Evolutionary conservation across 345 rosid species (phyloP), one percentile per base, ranked within the genome.

Genomic region (Populus davidiana): DNA sequence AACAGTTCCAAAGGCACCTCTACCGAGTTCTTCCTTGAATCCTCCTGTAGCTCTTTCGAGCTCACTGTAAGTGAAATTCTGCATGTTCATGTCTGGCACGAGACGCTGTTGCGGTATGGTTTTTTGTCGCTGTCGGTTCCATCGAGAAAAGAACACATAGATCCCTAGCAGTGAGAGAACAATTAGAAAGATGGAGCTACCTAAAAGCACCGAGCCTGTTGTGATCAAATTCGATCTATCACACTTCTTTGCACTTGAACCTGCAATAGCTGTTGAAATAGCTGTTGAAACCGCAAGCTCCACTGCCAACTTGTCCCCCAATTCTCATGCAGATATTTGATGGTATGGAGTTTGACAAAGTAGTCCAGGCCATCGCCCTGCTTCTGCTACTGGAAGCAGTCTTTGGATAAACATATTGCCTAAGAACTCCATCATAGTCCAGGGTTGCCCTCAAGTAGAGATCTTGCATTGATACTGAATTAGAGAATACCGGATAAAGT

Each of bases 201-300:
- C 27, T 25, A 25, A 25, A 25, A 25, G 27, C 27, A 25, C 27
- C 27, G 27, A 25, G 27, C 27, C 27, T 25, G 27, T 25, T 25
- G 27, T 25, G 27, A 25, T 25, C 27, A 39, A 39, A 39, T 2
- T 2, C 2, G 43, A 39, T 39, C 0, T 0, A 39, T 39, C 43
- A 0, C 43, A 1, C 43, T 39, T 39, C 43, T 39, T 39, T 39
- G 43, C 43, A 39, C 43, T 38, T 31, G 31, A 31, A 31, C 31
- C 31, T 31, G 31, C 43, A 1, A 59, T 73, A 29, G 85, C n/a
- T n/a, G n/a, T 1, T 49, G 74, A 96, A 93, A 65, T 83, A 83
- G 78, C 83, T 89, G 69, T 90, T 90, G 84, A 56, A 85, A 38
- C 94, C 97, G 63, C 96, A 93, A 9, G 89, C 87, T 49, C 86